Evolutionary conservation across 192 early-diverging fungal genomes (phyloP), one percentile per base, ranked within the genome.

Genomic region (Physocladia obscura): DNA sequence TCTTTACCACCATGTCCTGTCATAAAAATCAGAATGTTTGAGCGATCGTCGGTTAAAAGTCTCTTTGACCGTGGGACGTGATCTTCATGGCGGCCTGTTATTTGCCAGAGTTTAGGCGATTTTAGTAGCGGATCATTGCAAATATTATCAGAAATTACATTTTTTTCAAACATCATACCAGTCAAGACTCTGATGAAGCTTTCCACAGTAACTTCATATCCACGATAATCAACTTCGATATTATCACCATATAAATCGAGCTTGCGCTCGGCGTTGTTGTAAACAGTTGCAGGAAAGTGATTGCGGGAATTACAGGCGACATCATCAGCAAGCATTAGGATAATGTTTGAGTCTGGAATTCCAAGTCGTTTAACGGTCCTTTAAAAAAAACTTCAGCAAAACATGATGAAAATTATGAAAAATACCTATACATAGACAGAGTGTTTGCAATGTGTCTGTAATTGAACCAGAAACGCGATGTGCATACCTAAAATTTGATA

Each of bases 381-480:
- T 17, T 63, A 2, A 19, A 6, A 13, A 24, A 26, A 60, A 31
- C 8, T 22, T 19, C 4, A 6, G 29, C 17, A 31, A 31, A 8
- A 19, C 51, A 26, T n/a, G 17, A 54, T 54, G 11, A n/a, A 17
- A 27, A 1, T 17, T 30, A 3, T 4, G 21, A 57, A 5, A 27
- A 31, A 4, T 34, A 72, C 70, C 70, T 88, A 80, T 99, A 99
- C 82, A 99, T 96, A 21, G 96, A 96, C 27, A 99, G 82, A 6
- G 96, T 94, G 75, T 99, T 99, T 73, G 97, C 95, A 52, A 97
- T 95, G 78, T 99, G 97, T 29, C 81, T 69, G 78, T 99, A 99
- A 79, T 99, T 99, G 85, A 99, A 97, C 97, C 97, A 99, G 78
- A 96, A 99, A 5, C 97, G 88, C 13, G 97, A 99, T 2, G 97